Evolutionary conservation across 208 protist species (phyloP), one percentile per base, ranked within the genome.

Genomic region (Trypanosoma theileri): DNA sequence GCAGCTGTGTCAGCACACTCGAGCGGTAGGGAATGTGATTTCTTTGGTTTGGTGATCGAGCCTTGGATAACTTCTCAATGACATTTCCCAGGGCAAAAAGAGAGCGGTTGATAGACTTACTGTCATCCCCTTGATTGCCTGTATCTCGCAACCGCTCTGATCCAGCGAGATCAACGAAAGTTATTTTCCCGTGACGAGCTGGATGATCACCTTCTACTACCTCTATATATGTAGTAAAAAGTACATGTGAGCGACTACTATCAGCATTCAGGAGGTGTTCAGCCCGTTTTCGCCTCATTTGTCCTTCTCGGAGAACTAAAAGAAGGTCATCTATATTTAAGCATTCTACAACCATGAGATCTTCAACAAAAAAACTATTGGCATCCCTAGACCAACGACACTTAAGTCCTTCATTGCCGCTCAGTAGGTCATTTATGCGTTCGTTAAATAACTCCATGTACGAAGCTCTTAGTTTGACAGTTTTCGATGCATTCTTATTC

Each of bases 81-180:
- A 98, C 94, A 71, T 90, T 90, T 50, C 92, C 88, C 4, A 98
- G 84, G 0, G 91, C 95, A 64, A 92, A 94, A 50, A 98, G 83
- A 7, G 85, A 94, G 61, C 83, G 84, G 72, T 98, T 98, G 64
- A 98, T 98, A 26, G 81, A 83, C 53, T 89, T 85, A 53, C 89
- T 93, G 62, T 98, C 94, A 35, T 81, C 61, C 41, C 80, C 85
- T 31, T 61, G 69, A 46, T 80, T 92, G 16, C 81, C 84, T n/a
- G 96, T 94, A 42, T 91, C 81, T 69, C 81, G 85, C 61, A 97
- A 78, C 28, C 94, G 75, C 79, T 98, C 95, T n/a, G 86, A 94
- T 13, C 96, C 96, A 13, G 96, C 96, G 21, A 98, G 84, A 68
- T 98, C 96, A 17, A 98, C 88, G 60, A 98, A 93, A 40, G 86